Percentiles rank a stretch among this genome's conserved stretches.
Evolutionary conservation across 2,329 filamentous ascomycete species (phyloP).

Genomic region (Stachybotrys chartarum): DNA sequence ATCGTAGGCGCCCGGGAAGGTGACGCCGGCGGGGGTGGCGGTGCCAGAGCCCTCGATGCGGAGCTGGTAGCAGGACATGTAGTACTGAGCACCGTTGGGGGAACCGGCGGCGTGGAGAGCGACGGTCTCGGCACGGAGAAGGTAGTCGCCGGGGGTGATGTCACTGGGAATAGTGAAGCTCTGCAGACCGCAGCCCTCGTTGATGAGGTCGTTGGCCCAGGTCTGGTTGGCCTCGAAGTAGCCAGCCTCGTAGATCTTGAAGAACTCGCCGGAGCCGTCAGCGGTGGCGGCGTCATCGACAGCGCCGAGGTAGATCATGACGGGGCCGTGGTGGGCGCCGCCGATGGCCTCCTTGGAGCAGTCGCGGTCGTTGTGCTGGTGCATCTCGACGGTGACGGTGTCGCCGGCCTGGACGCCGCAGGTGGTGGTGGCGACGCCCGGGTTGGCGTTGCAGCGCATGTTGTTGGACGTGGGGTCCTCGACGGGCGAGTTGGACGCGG

Average conservation of each 20-base stretch:
- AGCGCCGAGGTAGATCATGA: conserved; percentile 1
- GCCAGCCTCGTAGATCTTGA: not conserved
- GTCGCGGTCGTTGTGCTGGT: conserved; percentile 1
- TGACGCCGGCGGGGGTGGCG: not conserved
- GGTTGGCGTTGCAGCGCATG: conserved; percentile 1
- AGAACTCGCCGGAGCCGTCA: conserved; percentile 1
- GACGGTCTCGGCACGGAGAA: conserved; percentile 1
- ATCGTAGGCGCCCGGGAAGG: not conserved
- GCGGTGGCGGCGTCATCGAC: conserved; percentile 1
- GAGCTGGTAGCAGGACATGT: conserved; percentile 1
- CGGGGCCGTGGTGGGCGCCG: conserved; percentile 1
- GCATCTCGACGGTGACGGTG: conserved; percentile 1
- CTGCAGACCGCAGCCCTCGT: conserved; percentile 1
- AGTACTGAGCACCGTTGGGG: conserved; percentile 1
- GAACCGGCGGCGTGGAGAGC: not conserved
- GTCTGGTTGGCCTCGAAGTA: conserved; percentile 1
- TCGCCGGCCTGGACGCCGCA: not conserved
- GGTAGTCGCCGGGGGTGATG: conserved; percentile 1
- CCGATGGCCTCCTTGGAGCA: conserved; percentile 2
- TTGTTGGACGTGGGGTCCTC: conserved; percentile 1
- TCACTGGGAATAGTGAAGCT: not conserved
- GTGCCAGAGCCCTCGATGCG: not conserved
- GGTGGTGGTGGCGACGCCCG: not conserved
- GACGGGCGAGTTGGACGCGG: conserved; percentile 1
- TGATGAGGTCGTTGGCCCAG: conserved; percentile 1